These are phyloP conservation scores for Talaromyces sp. DNA, from an alignment of 2,329 filamentous ascomycete species.

Conservation along the genomic window DNA sequence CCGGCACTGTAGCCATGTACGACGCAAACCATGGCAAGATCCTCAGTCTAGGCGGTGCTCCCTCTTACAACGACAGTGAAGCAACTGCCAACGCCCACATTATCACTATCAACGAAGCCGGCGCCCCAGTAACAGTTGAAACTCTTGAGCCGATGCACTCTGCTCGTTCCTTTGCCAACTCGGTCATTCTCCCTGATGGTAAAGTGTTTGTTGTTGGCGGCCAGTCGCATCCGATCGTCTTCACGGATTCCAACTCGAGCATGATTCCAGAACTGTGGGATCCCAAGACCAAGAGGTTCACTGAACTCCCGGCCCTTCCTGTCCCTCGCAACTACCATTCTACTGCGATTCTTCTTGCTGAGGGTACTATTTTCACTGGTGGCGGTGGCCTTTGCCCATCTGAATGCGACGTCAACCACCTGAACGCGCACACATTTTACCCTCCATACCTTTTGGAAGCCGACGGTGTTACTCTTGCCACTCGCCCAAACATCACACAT, in stretches of 20 bases:
- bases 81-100: slow-evolving; percentile 44
- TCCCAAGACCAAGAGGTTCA: slow-evolving; percentile 36
- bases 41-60: slow-evolving; percentile 46
- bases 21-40: slow-evolving; percentile 52
- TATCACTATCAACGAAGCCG: slow-evolving; percentile 40
- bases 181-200: slow-evolving; percentile 43
- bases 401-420: slow-evolving; percentile 42
- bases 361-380: slow-evolving; percentile 45
- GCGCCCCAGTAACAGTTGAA: slow-evolving; percentile 19
- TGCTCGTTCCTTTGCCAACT: slow-evolving; percentile 37
- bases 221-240: slow-evolving; percentile 35
- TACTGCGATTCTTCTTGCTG: slow-evolving; percentile 41
- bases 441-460: slow-evolving; percentile 50
- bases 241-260: slow-evolving; percentile 39
- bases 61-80: slow-evolving; percentile 39
- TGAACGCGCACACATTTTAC: slow-evolving; percentile 48
- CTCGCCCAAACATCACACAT: slow-evolving; percentile 37
- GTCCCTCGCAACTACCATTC: slow-evolving; percentile 47
- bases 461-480: slow-evolving; percentile 33
- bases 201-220: slow-evolving; percentile 42
- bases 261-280: slow-evolving; percentile 43
- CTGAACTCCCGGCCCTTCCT: slow-evolving; percentile 29
- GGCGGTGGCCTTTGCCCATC: slow-evolving; percentile 48
- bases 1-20: slow-evolving; percentile 53
- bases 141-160: slow-evolving; percentile 29